Evolutionary conservation across 108 stramenopile genomes (phyloP), one percentile per base, ranked within the genome.

Genomic region (Nitzschia inconspicua): DNA sequence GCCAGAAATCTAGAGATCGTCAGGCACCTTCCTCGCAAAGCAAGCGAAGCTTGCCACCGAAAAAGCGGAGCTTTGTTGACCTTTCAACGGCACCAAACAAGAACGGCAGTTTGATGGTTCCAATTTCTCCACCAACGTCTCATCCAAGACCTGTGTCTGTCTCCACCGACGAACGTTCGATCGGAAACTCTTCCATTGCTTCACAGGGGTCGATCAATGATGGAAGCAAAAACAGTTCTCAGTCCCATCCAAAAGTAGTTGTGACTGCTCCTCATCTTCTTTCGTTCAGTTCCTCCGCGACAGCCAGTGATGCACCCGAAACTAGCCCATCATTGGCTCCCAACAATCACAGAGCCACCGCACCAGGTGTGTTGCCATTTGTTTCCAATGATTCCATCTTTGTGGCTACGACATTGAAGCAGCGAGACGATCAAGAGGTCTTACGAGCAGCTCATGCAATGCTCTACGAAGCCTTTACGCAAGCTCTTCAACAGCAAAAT

Each of bases 1-100:
- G 89, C 57, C 83, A 86, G 44, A 80, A 83, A 50, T 80, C 83
- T 11, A 71, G 81, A 41, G 70, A 72, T 3, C 44, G 60, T 4
- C 64, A 65, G 40, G 3, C 11, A 11, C 53, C 34, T 23, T 32
- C 49, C 9, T 14, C 30, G 23, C 28, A 60, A 29, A 47, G 36
- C 20, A 11, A 51, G 34, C 34, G 60, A 29, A 60, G 46, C 18
- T 46, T 60, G 19, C 60, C 60, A 5, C 60, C 60, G 4, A 60
- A 60, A 31, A 60, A 60, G 43, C 29, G 60, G 35, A 11, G 41
- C 14, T 32, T 46, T 6, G 29, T 25, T 2, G 57, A 58, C 36
- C n/a, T n/a, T n/a, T n/a, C n/a, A 18, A 32, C 22, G 20, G 32
- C 53, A 3, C 53, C 53, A 37, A 8, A 18, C 19, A 3, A 18